Base-by-base conservation (phyloP, 257 asterid species). In the Eustoma russellianum region DNA sequence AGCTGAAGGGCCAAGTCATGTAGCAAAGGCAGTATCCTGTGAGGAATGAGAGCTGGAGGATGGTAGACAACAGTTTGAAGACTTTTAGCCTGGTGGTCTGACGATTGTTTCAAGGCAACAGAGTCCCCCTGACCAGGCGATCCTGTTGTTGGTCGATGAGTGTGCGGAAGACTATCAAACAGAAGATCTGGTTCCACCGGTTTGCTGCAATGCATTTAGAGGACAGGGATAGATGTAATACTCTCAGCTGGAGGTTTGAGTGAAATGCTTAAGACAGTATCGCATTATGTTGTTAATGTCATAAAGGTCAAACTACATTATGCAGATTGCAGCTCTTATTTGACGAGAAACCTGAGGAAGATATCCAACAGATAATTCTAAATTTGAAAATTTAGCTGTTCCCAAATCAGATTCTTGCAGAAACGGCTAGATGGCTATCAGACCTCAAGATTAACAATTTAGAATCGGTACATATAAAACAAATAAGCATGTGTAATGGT, bases 151-250 rank as follows among this genome's bases (percentile, higher is more conserved):
- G 95, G 86, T 64, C 86, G 74, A 74, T 82, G 70, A 53, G 98
- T 77, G 66, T 68, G 78, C 38, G 98, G 98, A 9, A 87, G 82
- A 79, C 98, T 79, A 66, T 84, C 98, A 38, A 81, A 80, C 50
- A 91, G 84, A 58, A 80, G 78, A 76, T 91, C 98, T 48, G 96
- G 93, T 68, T 91, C 98, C 24, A 87, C 77, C 50, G 96, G 95
- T 70, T 91, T 91, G 84, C 98, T 91, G 90, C 70, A 64, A 77
- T 60, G 63, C 47, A 68, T 18, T 46, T 49, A 46, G 67, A 65
- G 55, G 33, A 64, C 16, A 6, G 46, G 40, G 30, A 16, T 17
- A 48, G 12, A 19, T 52, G 5, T 3, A 9, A 54, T 13, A 33
- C 17, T 55, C 18, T 2, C 12, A 38, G 12, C 12, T 38, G 12